Conservation (phyloP, 1,139 yeast species). For the Kodamaea fungicola region DNA sequence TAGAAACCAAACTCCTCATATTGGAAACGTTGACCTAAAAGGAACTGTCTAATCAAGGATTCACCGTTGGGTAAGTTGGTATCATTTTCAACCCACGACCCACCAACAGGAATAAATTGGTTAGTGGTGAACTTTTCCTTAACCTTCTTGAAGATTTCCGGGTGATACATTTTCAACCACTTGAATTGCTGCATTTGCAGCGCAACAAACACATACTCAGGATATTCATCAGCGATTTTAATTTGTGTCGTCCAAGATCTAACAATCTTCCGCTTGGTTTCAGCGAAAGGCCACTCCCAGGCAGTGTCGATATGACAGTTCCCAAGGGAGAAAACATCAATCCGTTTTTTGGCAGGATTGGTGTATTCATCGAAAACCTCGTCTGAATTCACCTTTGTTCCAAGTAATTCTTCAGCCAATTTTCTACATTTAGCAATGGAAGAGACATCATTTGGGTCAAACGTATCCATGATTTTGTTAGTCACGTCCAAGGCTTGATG, state of each 20-base stretch:
- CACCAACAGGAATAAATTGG: conserved; percentile 88
- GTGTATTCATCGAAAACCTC: conserved; percentile 48
- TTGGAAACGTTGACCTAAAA: conserved; percentile 86
- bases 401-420: conserved; percentile 63
- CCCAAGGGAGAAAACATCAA: conserved; percentile 77
- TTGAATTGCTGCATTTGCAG: conserved; percentile 95
- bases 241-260: conserved; percentile 95
- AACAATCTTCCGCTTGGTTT: conserved; percentile 85
- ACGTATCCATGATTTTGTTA: conserved; percentile 76
- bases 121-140: conserved; percentile 66
- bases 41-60: conserved; percentile 80
- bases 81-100: conserved; percentile 97
- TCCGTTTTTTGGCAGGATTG: conserved; percentile 19
- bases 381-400: conserved; percentile 58
- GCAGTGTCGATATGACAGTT: conserved; percentile 98
- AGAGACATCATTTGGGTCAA: conserved; percentile 54
- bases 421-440: conserved; percentile 61
- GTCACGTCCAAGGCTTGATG: conserved; percentile 77
- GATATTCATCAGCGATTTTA: conserved; percentile 78
- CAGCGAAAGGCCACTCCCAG: conserved; percentile 98
- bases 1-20: conserved; percentile 73
- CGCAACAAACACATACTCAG: conserved; percentile 91
- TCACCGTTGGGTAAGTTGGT: conserved; percentile 94
- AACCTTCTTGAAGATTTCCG: conserved; percentile 64
- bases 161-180: conserved; percentile 86